Evolutionary conservation across 345 rosid genomes (phyloP).

Genomic region (Kandelia obovata): DNA sequence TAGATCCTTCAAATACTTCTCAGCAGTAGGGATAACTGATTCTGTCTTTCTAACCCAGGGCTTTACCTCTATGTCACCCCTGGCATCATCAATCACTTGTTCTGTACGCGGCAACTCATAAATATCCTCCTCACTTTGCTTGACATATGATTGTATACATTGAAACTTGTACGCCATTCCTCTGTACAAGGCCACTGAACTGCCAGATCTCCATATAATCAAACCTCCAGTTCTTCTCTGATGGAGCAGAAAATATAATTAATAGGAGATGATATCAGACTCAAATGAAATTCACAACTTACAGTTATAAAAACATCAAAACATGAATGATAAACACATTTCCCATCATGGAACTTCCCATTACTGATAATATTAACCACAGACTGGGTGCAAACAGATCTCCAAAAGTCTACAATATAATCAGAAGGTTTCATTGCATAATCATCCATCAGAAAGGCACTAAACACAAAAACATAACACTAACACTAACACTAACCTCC

Average conservation of each 20-base stretch:
- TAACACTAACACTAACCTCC: constrained; percentile 55
- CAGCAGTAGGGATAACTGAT: constrained; percentile 33
- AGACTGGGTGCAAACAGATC: neutral
- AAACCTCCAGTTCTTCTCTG: constrained; percentile 88
- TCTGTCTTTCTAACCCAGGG: constrained; percentile 16
- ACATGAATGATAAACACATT: neutral
- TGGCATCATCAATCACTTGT: constrained; percentile 12
- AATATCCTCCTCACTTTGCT: constrained; percentile 35
- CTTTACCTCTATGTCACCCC: constrained; percentile 16
- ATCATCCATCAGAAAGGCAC: neutral
- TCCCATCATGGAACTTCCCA: neutral
- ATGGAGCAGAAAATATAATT: constrained; percentile 20
- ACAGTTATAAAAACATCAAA: neutral
- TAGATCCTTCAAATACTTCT: constrained; percentile 40
- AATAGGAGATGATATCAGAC: constrained; percentile 17
- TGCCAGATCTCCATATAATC: constrained; percentile 94
- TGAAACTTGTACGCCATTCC: constrained; percentile 71
- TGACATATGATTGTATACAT: constrained; percentile 56
- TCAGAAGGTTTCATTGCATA: neutral
- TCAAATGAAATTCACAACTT: constrained; percentile 7
- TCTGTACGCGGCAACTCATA: constrained; percentile 13
- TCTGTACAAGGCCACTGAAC: constrained; percentile 80
- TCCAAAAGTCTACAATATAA: neutral
- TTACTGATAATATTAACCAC: neutral
- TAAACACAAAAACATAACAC: neutral